A percentile compares a stretch with the other conserved stretches of the same genome.
These are phyloP conservation scores for Sporothrix brunneoviolacea DNA, from an alignment of 2,329 filamentous ascomycete genomes.

Conservation along the genomic window DNA sequence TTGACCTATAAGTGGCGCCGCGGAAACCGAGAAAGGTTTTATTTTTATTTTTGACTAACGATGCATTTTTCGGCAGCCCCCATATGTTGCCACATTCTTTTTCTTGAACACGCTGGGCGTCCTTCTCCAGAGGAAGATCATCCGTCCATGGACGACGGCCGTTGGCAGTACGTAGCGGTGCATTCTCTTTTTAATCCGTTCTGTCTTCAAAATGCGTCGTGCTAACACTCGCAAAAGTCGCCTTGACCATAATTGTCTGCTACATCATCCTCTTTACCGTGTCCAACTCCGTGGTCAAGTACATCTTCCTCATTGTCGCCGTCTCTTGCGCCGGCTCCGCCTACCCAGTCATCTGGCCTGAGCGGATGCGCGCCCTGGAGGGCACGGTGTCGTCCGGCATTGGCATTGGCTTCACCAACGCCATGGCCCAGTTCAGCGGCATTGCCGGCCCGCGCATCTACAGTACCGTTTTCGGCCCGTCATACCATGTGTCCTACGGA, in stretches of 20 bases:
- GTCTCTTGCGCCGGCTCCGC: slow-evolving; percentile 32
- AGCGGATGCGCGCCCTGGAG: slow-evolving; percentile 34
- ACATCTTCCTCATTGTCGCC: slow-evolving; percentile 30
- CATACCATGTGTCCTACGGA: slow-evolving; percentile 30
- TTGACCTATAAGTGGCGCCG: too few relatives aligned
- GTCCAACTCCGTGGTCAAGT: slow-evolving; percentile 28
- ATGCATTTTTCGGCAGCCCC: slow-evolving; percentile 23
- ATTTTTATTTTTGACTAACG: too few relatives aligned
- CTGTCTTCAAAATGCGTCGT: slow-evolving; percentile 15
- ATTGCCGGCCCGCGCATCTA: slow-evolving; percentile 36
- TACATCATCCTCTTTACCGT: slow-evolving; percentile 34
- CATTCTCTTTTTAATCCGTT: not conserved
- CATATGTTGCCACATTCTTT: slow-evolving; percentile 31
- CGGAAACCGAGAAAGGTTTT: too few relatives aligned
- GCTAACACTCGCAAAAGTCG: slow-evolving; percentile 20
- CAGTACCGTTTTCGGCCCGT: slow-evolving; percentile 33
- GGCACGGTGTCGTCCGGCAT: slow-evolving; percentile 34
- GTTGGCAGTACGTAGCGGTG: slow-evolving; percentile 28
- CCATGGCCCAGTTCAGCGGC: slow-evolving; percentile 36
- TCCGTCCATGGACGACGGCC: slow-evolving; percentile 32
- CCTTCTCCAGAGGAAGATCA: slow-evolving; percentile 29
- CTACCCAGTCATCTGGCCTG: slow-evolving; percentile 38
- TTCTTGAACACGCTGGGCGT: slow-evolving; percentile 31
- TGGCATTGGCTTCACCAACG: slow-evolving; percentile 36
- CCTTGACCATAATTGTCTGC: slow-evolving; percentile 31